Percentiles rank a stretch among this genome's conserved stretches.
Evolutionary conservation across 805 yeast genomes (phyloP).

Genomic region (Blastobotrys attinorum): DNA sequence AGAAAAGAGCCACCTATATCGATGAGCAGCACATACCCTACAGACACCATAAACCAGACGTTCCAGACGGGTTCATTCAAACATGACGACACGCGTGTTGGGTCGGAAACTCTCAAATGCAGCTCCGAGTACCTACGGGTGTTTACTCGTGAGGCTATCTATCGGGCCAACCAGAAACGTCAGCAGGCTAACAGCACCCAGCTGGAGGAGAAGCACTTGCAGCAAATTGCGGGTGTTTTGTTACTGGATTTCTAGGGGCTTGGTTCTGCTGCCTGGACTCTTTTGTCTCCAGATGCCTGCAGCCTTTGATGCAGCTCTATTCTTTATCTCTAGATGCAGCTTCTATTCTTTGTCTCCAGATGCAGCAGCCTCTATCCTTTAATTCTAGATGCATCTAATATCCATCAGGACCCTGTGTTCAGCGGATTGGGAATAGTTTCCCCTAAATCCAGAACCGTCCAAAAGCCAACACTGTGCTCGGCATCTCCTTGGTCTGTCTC

Average conservation of each 20-base stretch:
- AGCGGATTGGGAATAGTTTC: no score
- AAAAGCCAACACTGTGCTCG: conserved; percentile 8
- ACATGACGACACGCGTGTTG: conserved; percentile 18
- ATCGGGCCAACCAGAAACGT: conserved; percentile 38
- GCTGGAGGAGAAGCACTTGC: conserved; percentile 12
- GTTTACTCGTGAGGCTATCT: conserved; percentile 42
- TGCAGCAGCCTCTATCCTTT: no score
- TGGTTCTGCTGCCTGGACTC: not conserved
- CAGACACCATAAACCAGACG: conserved; percentile 2
- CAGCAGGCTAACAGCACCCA: conserved; percentile 3
- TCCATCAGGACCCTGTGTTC: no score
- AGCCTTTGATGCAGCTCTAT: not conserved
- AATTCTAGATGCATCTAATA: no score
- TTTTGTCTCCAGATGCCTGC: not conserved
- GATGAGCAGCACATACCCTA: not conserved
- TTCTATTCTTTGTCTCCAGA: no score
- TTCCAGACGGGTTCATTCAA: conserved; percentile 17
- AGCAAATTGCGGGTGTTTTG: conserved; percentile 31
- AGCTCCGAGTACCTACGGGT: conserved; percentile 38
- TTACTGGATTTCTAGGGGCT: conserved; percentile 35
- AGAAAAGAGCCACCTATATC: not conserved
- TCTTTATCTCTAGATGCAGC: not conserved
- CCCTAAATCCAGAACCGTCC: conserved; percentile 8
- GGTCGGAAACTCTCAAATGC: conserved; percentile 19
- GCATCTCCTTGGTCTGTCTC: not conserved